Conservation (phyloP, 192 early-diverging fungal species). For the Kappamyces sp. region DNA sequence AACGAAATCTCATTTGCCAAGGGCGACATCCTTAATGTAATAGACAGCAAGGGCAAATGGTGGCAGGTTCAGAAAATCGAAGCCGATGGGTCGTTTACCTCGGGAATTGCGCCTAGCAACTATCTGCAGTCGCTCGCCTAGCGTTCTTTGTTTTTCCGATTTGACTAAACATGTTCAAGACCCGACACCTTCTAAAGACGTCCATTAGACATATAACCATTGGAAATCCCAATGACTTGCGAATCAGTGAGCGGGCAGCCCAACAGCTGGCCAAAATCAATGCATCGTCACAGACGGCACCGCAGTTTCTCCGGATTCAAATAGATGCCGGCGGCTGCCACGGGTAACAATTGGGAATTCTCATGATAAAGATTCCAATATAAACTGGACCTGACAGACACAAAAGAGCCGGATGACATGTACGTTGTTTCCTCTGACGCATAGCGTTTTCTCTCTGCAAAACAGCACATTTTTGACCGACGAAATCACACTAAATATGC, state of each 20-base stretch:
- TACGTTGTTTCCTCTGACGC: conserved; percentile 17
- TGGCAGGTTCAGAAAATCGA: conserved; percentile 40
- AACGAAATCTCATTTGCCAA: conserved; percentile 87
- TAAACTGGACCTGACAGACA: conserved; percentile 38
- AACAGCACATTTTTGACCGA: conserved; percentile 41
- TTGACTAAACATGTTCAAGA: no score
- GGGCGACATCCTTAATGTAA: conserved; percentile 77
- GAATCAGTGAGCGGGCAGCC: conserved; percentile 5
- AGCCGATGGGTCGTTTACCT: conserved; percentile 5
- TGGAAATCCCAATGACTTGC: conserved; percentile 7
- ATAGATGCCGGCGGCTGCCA: conserved; percentile 52
- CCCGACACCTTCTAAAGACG: no score
- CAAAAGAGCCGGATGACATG: conserved; percentile 36
- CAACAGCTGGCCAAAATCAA: background rate
- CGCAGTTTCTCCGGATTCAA: conserved; percentile 29
- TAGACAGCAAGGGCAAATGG: conserved; percentile 94
- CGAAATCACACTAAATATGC: conserved; percentile 31
- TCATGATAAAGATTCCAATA: conserved; percentile 33
- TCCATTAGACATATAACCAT: conserved; percentile 5
- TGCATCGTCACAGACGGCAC: background rate
- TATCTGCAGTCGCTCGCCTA: conserved; percentile 11
- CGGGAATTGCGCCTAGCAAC: conserved; percentile 13
- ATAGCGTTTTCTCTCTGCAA: conserved; percentile 39
- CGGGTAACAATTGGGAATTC: conserved; percentile 12
- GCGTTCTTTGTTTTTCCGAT: no score